phyloP scores from a whole-genome alignment of 768 basidiomycete species.

The Piloderma croceum region DNA sequence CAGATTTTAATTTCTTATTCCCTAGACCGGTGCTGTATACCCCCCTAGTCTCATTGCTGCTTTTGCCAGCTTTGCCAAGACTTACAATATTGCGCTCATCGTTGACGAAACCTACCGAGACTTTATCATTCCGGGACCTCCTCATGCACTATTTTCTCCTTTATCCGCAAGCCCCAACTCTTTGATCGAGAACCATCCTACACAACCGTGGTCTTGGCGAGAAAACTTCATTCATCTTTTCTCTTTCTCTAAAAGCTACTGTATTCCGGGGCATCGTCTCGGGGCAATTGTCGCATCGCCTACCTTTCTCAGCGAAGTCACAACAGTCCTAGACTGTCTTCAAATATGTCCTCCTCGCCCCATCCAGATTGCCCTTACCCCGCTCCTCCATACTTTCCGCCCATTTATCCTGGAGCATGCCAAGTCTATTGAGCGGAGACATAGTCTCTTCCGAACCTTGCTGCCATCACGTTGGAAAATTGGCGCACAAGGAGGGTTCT shows the following conservation, averaged over 20 bases:
- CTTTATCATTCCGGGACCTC: conserved; percentile 50
- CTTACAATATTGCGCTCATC: conserved; percentile 56
- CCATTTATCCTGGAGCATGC: conserved; percentile 48
- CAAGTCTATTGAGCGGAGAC: conserved; percentile 44
- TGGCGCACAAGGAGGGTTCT: conserved; percentile 67
- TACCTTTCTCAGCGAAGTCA: conserved; percentile 42
- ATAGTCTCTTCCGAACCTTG: conserved; percentile 45
- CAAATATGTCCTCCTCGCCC: conserved; percentile 78
- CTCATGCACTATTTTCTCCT: conserved; percentile 51
- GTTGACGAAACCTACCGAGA: conserved; percentile 91
- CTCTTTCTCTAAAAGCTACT: conserved; percentile 79
- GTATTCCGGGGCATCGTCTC: conserved; percentile 77
- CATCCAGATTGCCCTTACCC: conserved; percentile 60
- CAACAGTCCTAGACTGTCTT: conserved; percentile 67
- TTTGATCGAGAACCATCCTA: background rate
- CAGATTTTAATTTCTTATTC: background rate
- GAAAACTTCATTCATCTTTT: conserved; percentile 60
- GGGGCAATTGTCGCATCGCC: conserved; percentile 66
- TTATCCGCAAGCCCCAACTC: conserved; percentile 2
- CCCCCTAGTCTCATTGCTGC: conserved; percentile 46
- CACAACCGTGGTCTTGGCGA: conserved; percentile 45
- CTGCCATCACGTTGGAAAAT: conserved; percentile 57
- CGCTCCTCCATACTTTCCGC: conserved; percentile 49
- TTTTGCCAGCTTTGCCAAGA: conserved; percentile 55
- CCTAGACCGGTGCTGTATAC: conserved; percentile 67